phyloP scores from a whole-genome alignment of 495 filamentous ascomycete species.

The Extremus antarcticus region DNA sequence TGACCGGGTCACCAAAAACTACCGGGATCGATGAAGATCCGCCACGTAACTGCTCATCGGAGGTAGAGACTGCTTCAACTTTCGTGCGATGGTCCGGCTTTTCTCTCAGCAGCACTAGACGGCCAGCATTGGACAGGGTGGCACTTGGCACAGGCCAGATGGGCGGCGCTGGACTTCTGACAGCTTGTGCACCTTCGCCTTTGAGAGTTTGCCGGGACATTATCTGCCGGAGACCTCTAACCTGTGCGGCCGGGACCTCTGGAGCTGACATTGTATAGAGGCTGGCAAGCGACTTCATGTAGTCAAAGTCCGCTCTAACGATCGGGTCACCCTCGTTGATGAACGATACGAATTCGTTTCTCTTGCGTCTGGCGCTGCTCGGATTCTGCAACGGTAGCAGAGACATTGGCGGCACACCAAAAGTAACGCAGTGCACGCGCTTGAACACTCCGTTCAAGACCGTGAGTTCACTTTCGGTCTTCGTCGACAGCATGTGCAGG shows the following conservation, averaged over 20 bases:
- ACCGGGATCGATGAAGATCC: slow-evolving; percentile 22
- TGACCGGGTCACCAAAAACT: slow-evolving; percentile 69
- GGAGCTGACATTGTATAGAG: slow-evolving; percentile 54
- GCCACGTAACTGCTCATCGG: slow-evolving; percentile 51
- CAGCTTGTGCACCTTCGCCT: neutral
- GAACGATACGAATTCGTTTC: slow-evolving; percentile 59
- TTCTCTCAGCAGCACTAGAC: slow-evolving; percentile 51
- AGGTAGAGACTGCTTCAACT: slow-evolving; percentile 47
- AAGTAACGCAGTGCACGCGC: slow-evolving; percentile 69
- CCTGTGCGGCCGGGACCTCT: neutral
- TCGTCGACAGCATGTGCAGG: slow-evolving; percentile 59
- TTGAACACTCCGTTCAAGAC: slow-evolving; percentile 56
- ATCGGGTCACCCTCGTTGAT: slow-evolving; percentile 82
- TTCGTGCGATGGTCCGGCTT: slow-evolving; percentile 29
- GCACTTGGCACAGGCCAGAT: slow-evolving; percentile 53
- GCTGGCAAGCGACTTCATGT: slow-evolving; percentile 57
- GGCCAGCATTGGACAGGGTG: slow-evolving; percentile 54
- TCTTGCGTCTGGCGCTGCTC: slow-evolving; percentile 34
- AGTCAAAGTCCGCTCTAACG: slow-evolving; percentile 56
- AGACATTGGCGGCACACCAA: slow-evolving; percentile 67
- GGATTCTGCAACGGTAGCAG: slow-evolving; percentile 56
- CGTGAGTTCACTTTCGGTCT: slow-evolving; percentile 53
- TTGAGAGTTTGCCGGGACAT: slow-evolving; percentile 3
- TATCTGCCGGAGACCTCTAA: slow-evolving; percentile 4
- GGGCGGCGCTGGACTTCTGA: slow-evolving; percentile 10